Conservation (phyloP, 352 stramenopile species). For the Phytophthora citricola region DNA sequence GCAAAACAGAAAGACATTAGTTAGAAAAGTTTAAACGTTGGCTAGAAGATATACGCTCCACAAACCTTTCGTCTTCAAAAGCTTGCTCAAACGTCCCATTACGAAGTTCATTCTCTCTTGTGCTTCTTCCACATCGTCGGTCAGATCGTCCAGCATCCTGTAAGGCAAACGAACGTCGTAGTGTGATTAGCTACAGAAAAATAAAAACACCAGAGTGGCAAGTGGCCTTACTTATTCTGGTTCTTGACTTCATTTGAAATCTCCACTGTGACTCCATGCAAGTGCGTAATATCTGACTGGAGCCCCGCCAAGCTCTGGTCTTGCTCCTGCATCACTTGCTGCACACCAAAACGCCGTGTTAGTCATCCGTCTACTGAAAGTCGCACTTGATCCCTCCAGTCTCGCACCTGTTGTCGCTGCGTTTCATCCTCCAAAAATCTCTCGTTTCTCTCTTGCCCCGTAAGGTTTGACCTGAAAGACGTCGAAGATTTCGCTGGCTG, state of each 20-base stretch:
- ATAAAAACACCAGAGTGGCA: neutral
- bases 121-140: slow-evolving; percentile 73
- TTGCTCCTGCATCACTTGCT: slow-evolving; percentile 80
- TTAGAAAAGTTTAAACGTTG: neutral
- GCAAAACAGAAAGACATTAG: slow-evolving; percentile 5
- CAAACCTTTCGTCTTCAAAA: slow-evolving; percentile 86
- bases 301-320: slow-evolving; percentile 69
- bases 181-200: neutral
- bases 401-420: slow-evolving; percentile 55
- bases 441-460: slow-evolving; percentile 50
- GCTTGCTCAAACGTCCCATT: slow-evolving; percentile 75
- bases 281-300: slow-evolving; percentile 52
- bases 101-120: slow-evolving; percentile 88
- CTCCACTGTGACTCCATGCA: slow-evolving; percentile 74
- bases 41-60: neutral
- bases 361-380: neutral
- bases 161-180: neutral
- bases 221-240: slow-evolving; percentile 68
- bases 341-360: slow-evolving; percentile 4
- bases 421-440: slow-evolving; percentile 66
- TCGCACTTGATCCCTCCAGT: neutral
- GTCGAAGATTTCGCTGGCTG: slow-evolving; percentile 36
- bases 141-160: slow-evolving; percentile 83
- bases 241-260: slow-evolving; percentile 77
- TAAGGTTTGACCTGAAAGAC: slow-evolving; percentile 20